Evolutionary conservation across 2,329 filamentous ascomycete genomes (phyloP).

Genomic region (Emericellopsis atlantica): DNA sequence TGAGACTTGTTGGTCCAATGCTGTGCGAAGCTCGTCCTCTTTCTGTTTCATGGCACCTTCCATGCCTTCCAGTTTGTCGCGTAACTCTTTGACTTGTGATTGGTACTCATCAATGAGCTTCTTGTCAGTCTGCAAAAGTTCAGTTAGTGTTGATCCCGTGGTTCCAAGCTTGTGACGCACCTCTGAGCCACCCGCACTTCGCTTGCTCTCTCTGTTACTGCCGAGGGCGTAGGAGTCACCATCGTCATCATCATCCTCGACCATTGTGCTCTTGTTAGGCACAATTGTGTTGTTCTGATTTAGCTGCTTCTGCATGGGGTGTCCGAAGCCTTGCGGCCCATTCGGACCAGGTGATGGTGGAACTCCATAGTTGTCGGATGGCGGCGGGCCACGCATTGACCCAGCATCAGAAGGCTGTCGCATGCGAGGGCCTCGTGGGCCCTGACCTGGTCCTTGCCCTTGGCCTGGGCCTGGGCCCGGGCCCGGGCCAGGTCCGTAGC

Average conservation of each 20-base stretch:
- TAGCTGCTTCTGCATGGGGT: constrained; percentile 77
- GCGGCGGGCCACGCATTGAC: constrained; percentile 38
- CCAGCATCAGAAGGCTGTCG: constrained; percentile 49
- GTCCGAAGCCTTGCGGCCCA: constrained; percentile 46
- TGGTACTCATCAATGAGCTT: constrained; percentile 71
- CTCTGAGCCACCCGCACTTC: constrained; percentile 22
- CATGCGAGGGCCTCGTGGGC: constrained; percentile 35
- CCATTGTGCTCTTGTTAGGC: constrained; percentile 94
- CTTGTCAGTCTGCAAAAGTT: constrained; percentile 41
- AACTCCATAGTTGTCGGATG: constrained; percentile 34
- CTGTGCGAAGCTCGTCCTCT: constrained; percentile 53
- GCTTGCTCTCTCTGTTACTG: constrained; percentile 16
- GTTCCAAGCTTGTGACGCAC: constrained; percentile 14
- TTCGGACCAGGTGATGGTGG: constrained; percentile 45
- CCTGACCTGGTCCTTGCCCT: too few relatives aligned
- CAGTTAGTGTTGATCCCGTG: background rate
- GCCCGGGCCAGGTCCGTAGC: constrained; percentile 18
- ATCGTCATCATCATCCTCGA: constrained; percentile 79
- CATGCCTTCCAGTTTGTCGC: constrained; percentile 59
- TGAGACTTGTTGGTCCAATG: constrained; percentile 46
- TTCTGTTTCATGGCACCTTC: constrained; percentile 58
- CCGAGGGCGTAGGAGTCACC: constrained; percentile 46
- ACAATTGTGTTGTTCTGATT: constrained; percentile 87
- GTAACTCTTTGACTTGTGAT: constrained; percentile 60
- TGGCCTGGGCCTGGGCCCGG: too few relatives aligned